A percentile compares a stretch with the other conserved stretches of the same genome.
phyloP scores from a whole-genome alignment of 139 green algal species.

The Marvania coccoides region DNA sequence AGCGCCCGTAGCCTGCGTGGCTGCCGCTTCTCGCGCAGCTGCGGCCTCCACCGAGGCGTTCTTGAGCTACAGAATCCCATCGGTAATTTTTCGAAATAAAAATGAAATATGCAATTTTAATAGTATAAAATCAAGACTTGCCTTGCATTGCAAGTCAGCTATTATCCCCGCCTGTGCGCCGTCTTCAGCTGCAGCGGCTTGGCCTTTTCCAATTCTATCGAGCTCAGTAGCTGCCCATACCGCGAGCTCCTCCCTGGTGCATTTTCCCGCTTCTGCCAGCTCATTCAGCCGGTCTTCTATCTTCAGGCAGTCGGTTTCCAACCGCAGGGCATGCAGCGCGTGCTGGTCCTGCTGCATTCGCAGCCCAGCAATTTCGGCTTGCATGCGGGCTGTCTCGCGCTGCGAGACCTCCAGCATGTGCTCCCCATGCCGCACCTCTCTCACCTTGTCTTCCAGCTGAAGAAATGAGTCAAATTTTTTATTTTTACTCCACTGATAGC shows the following conservation, averaged over 20 bases:
- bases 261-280: background rate
- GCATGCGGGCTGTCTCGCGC: no score
- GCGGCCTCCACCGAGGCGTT: background rate
- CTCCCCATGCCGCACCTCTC: no score
- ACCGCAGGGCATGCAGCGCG: background rate
- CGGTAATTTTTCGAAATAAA: no score
- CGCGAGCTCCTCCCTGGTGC: background rate
- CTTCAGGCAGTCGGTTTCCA: background rate
- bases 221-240: background rate
- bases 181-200: background rate
- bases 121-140: no score
- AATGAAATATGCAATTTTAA: no score
- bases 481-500: no score
- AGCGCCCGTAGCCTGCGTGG: background rate
- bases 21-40: background rate
- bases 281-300: background rate
- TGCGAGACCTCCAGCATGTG: no score
- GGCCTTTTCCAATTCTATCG: background rate
- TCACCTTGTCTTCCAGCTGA: no score
- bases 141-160: background rate
- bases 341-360: no score
- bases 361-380: no score
- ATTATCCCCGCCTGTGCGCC: background rate
- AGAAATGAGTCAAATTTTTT: no score
- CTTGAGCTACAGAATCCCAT: background rate